A percentile compares a stretch with the other conserved stretches of the same genome.
Conservation (phyloP, 2,329 filamentous ascomycete genomes). For the Zymoseptoria passerinii region DNA sequence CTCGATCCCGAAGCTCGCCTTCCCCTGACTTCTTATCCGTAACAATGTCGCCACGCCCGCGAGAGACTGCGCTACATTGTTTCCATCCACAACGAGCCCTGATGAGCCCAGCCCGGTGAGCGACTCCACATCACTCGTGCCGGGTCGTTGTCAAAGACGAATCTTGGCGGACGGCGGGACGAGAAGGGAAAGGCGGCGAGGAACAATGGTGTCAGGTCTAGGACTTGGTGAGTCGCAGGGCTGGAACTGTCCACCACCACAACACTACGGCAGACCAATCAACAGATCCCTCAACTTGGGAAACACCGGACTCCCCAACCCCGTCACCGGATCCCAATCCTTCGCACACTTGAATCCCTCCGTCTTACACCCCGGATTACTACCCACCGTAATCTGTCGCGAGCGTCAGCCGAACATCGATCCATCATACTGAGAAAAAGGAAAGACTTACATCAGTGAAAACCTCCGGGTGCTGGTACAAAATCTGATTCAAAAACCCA, state of each 20-base stretch:
- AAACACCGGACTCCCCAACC: conserved; percentile 23
- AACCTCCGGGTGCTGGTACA: conserved; percentile 35
- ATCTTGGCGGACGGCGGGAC: not conserved
- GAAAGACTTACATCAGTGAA: conserved; percentile 34
- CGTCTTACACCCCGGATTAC: conserved; percentile 31
- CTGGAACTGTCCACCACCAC: too few species aligned
- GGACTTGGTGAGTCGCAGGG: not conserved
- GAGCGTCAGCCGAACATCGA: conserved; percentile 6
- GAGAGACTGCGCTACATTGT: not conserved
- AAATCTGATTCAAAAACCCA: conserved; percentile 34
- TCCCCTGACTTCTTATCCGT: not conserved
- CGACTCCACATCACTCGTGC: not conserved
- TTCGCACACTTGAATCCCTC: conserved; percentile 21
- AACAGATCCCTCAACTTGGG: conserved; percentile 22
- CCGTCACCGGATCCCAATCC: conserved; percentile 29
- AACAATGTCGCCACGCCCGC: not conserved
- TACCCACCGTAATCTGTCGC: conserved; percentile 18
- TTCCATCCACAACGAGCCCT: not conserved
- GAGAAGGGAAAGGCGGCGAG: not conserved
- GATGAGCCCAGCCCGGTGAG: not conserved
- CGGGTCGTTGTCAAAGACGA: not conserved
- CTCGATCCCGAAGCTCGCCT: not conserved
- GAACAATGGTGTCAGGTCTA: not conserved
- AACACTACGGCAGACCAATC: conserved; percentile 16
- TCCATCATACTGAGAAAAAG: too few species aligned